These are phyloP conservation scores for Exophiala sp. DNA, from an alignment of 2,329 filamentous ascomycete genomes.

Conservation along the genomic window DNA sequence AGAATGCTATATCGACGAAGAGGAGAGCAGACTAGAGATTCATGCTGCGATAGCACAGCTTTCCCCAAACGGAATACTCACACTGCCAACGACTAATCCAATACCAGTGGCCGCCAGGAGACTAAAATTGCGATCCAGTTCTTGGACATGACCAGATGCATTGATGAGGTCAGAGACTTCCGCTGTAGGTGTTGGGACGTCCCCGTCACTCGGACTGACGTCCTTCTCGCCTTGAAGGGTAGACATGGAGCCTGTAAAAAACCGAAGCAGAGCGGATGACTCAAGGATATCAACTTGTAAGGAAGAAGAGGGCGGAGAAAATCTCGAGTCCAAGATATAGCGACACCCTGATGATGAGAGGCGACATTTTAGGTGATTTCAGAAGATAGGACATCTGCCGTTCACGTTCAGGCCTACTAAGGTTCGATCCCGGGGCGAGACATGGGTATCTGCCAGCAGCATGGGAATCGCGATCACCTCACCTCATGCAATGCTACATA, in stretches of 20 bases:
- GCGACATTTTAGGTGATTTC: too few species aligned
- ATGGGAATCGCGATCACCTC: too few species aligned
- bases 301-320: too few species aligned
- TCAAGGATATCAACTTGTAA: too few species aligned
- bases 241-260: slow-evolving; percentile 3
- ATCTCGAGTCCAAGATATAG: neutral
- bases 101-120: slow-evolving; percentile 58
- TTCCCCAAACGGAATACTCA: slow-evolving; percentile 45
- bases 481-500: too few species aligned
- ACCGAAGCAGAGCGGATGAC: neutral
- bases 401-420: too few species aligned
- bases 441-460: too few species aligned
- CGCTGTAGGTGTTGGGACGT: neutral
- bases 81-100: slow-evolving; percentile 62
- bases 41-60: neutral
- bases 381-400: too few species aligned
- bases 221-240: slow-evolving; percentile 5
- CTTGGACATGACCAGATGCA: slow-evolving; percentile 61
- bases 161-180: slow-evolving; percentile 44
- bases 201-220: neutral
- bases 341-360: too few species aligned
- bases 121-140: slow-evolving; percentile 61
- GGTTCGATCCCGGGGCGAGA: too few species aligned
- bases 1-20: neutral
- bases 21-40: neutral